Conservation (phyloP, 192 early-diverging fungal genomes). For the Mortierella hygrophila region DNA sequence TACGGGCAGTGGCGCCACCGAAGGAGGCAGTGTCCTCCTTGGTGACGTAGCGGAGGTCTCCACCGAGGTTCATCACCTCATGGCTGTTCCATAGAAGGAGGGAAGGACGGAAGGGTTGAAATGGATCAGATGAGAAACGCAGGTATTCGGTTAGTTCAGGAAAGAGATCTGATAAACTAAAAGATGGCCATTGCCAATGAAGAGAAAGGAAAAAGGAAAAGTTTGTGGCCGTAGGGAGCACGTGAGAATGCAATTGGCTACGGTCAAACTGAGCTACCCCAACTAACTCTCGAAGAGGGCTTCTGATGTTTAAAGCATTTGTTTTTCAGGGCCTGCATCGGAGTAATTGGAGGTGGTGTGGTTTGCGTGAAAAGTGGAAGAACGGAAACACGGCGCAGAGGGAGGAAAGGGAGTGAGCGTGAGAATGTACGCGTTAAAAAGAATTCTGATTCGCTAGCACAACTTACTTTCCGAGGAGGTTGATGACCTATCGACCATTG, state of each 20-base stretch:
- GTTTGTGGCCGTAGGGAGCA: not conserved
- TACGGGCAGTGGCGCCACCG: slow-evolving; percentile 16
- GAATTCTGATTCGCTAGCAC: not conserved
- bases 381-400: not conserved
- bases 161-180: not conserved
- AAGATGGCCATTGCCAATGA: not conserved
- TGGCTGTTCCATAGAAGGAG: slow-evolving; percentile 5
- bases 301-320: not conserved
- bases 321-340: not conserved
- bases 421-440: not conserved
- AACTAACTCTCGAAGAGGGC: too few species aligned
- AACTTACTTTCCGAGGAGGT: slow-evolving; percentile 42
- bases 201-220: not conserved
- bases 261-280: not conserved
- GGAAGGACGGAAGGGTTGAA: not conserved
- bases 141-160: not conserved
- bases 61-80: slow-evolving; percentile 50
- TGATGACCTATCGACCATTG: slow-evolving; percentile 23
- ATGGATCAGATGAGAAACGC: not conserved
- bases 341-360: not conserved
- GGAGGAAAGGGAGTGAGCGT: not conserved
- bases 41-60: slow-evolving; percentile 39
- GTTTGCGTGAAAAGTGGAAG: not conserved
- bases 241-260: slow-evolving; percentile 1
- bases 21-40: slow-evolving; percentile 36